These are phyloP conservation scores for Fusarium subglutinans DNA, from an alignment of 2,329 filamentous ascomycete genomes.

Conservation along the genomic window DNA sequence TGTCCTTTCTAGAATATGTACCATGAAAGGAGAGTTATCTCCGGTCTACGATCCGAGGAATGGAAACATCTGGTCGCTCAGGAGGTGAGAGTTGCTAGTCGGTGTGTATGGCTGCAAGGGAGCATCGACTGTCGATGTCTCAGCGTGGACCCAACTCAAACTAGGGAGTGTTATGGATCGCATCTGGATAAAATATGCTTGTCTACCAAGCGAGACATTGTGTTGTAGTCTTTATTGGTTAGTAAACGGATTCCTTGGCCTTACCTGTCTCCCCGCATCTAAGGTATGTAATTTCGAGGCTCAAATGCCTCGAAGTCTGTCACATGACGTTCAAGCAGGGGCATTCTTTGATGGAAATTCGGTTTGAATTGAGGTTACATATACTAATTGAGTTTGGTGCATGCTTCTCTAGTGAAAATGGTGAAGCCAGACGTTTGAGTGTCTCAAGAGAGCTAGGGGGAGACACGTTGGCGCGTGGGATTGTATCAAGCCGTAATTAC, in stretches of 20 bases:
- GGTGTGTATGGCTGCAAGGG: neutral
- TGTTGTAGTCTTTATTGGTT: neutral
- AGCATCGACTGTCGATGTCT: neutral
- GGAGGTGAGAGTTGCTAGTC: neutral
- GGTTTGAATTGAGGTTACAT: too few species aligned
- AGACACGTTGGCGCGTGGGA: too few species aligned
- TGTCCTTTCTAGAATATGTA: accelerated
- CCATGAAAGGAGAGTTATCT: too few species aligned
- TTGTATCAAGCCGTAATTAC: neutral
- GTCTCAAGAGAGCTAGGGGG: neutral
- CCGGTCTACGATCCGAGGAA: neutral
- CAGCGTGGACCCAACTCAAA: neutral
- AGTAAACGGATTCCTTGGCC: neutral
- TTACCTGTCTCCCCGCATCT: too few species aligned
- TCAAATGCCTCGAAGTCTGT: neutral
- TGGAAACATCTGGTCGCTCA: neutral
- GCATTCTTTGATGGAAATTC: accelerated
- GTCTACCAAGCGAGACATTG: neutral
- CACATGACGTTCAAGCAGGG: accelerated
- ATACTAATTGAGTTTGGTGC: accelerated
- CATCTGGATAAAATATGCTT: neutral
- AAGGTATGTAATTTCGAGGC: too few species aligned
- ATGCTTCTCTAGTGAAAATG: neutral
- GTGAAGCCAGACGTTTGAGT: neutral
- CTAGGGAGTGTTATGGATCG: too few species aligned